A percentile compares a stretch with the other conserved stretches of the same genome.
phyloP scores from a whole-genome alignment of 805 yeast species.

The Clavispora santaluciae region DNA sequence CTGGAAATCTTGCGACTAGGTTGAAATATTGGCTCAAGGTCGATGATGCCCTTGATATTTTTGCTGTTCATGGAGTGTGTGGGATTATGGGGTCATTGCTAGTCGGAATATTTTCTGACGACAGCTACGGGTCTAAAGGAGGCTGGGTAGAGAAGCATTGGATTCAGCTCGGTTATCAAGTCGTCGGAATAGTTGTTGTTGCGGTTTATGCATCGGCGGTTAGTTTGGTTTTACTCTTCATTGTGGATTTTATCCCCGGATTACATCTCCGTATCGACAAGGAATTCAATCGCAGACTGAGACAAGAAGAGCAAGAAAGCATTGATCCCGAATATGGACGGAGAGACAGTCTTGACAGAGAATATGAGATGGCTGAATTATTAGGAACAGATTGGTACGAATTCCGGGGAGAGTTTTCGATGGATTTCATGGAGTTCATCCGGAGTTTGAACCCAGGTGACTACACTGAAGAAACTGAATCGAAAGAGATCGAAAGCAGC shows the following conservation, averaged over 20 bases:
- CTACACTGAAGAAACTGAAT: slow-evolving; percentile 17
- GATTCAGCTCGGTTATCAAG: slow-evolving; percentile 38
- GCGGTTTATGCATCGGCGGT: slow-evolving; percentile 31
- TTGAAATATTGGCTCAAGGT: slow-evolving; percentile 33
- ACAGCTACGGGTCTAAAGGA: slow-evolving; percentile 27
- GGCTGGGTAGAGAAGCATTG: slow-evolving; percentile 41
- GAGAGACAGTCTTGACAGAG: no score
- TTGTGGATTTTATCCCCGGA: slow-evolving; percentile 38
- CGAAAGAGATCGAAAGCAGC: slow-evolving; percentile 1
- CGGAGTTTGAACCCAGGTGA: slow-evolving; percentile 34
- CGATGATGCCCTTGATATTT: slow-evolving; percentile 42
- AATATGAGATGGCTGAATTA: slow-evolving; percentile 20
- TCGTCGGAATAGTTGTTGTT: slow-evolving; percentile 32
- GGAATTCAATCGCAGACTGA: slow-evolving; percentile 28
- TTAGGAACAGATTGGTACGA: slow-evolving; percentile 37
- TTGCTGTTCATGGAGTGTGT: slow-evolving; percentile 40
- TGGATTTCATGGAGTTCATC: slow-evolving; percentile 40
- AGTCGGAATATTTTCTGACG: slow-evolving; percentile 38
- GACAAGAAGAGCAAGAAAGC: slow-evolving; percentile 11
- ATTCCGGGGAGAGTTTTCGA: slow-evolving; percentile 36
- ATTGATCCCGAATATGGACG: background rate
- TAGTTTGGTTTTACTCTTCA: slow-evolving; percentile 27
- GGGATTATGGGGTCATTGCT: slow-evolving; percentile 38
- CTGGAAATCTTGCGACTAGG: slow-evolving; percentile 35
- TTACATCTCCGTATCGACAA: slow-evolving; percentile 39